Base-by-base conservation (phyloP, 106 monocot genomes). In the Dendrobium catenatum region DNA sequence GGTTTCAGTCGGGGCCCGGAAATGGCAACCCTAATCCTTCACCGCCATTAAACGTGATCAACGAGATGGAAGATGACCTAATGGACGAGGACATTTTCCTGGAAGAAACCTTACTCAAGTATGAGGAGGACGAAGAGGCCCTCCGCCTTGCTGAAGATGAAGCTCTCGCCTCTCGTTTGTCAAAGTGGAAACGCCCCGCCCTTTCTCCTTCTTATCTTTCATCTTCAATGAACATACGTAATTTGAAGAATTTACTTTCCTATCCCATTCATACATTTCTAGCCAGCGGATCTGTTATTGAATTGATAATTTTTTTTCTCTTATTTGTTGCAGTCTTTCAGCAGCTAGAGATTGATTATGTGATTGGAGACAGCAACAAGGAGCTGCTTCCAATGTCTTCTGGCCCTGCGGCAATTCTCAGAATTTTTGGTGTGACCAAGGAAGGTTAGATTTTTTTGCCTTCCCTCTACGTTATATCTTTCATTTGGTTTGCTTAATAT, bases 321-420 rank as follows among this genome's bases (percentile, higher is more conserved):
- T 54, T 76, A 20, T 88, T 78, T 76, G 7, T 49, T 83, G 49
- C 82, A 99, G 99, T 93, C 67, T 99, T 99, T 77, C 99, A 99
- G 95, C 95, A 99, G 87, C 78, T 99, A 55, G 99, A 99, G 82
- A 99, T 99, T 67, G 99, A 99, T 73, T 99, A 99, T 51, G 87
- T 99, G 17, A 99, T 99, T 49, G 91, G 95, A 1, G 93, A 91
- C 31, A 93, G 89, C 81, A 81, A 90, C 79, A 95, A 91, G 56
- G 90, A 87, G 33, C 74, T 95, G 72, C 85, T 99, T 2, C 95
- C 90, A 0, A 83, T 80, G 75, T 87, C 84, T 2, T 88, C 93
- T 19, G 99, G 95, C 20, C 88, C 99, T 1, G 91, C 95, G 6
- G 93, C 99, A 0, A 99, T 99, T 76, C 89, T 99, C 19, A 86